Conservation (phyloP, 164 flowering plant genomes). For the Vitis cinerea region DNA sequence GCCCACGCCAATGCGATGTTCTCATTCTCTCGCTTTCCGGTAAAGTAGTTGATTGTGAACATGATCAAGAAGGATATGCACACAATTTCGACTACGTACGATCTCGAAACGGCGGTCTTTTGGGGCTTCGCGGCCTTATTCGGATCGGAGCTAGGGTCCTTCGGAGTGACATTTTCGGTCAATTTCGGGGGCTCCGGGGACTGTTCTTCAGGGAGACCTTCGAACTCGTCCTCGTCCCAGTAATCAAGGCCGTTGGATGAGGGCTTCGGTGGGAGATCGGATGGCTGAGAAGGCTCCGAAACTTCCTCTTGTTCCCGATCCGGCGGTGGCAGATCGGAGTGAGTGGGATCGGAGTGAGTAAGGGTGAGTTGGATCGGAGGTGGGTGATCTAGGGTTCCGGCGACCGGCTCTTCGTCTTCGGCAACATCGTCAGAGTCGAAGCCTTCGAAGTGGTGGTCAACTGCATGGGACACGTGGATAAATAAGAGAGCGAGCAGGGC, state of each 20-base stretch:
- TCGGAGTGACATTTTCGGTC: slow-evolving; percentile 19
- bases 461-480: slow-evolving; percentile 34
- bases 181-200: slow-evolving; percentile 13
- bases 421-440: slow-evolving; percentile 63
- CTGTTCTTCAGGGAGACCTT: slow-evolving; percentile 60
- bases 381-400: slow-evolving; percentile 16
- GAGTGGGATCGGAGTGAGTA: slow-evolving; percentile 36
- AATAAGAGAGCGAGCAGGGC: slow-evolving; percentile 43
- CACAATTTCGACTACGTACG: slow-evolving; percentile 55
- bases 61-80: slow-evolving; percentile 66
- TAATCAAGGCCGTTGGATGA: slow-evolving; percentile 54
- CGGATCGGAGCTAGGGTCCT: slow-evolving; percentile 15
- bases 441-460: slow-evolving; percentile 73
- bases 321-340: slow-evolving; percentile 35
- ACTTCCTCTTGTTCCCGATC: slow-evolving; percentile 6
- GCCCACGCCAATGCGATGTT: slow-evolving; percentile 93
- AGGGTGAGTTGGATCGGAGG: slow-evolving; percentile 35
- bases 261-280: slow-evolving; percentile 33
- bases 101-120: slow-evolving; percentile 3
- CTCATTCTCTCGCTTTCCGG: slow-evolving; percentile 91
- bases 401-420: slow-evolving; percentile 28
- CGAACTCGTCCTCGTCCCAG: slow-evolving; percentile 99
- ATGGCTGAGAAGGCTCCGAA: slow-evolving; percentile 14
- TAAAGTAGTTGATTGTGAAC: slow-evolving; percentile 72
- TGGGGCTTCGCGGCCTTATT: slow-evolving; percentile 7